Percentiles rank a stretch among this genome's conserved stretches.
Evolutionary conservation across 768 basidiomycete species (phyloP).

Genomic region (Phaeolepiota aurea): DNA sequence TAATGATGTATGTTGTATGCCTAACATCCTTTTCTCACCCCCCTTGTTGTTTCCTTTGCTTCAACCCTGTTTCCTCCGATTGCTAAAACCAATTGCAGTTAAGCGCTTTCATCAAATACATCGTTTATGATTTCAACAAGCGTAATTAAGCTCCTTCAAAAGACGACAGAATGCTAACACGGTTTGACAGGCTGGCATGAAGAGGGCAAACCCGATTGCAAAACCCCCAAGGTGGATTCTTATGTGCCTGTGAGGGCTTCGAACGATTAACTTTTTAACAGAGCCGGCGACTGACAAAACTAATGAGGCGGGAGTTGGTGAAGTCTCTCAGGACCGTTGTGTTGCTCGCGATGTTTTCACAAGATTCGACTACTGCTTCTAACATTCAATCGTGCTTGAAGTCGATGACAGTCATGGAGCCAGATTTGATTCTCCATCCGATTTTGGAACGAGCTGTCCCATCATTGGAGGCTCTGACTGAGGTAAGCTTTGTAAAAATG

Average conservation of each 20-base stretch:
- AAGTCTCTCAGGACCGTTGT: conserved; percentile 75
- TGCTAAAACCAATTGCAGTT: too few species aligned
- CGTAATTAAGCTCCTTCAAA: too few species aligned
- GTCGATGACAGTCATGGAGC: conserved; percentile 78
- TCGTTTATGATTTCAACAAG: conserved; percentile 81
- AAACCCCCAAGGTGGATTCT: conserved; percentile 54
- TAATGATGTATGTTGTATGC: conserved; percentile 41
- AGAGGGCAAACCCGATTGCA: conserved; percentile 71
- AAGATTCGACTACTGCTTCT: conserved; percentile 62
- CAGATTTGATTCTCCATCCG: conserved; percentile 75
- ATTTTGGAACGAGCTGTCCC: conserved; percentile 80
- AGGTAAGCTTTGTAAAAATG: conserved; percentile 36
- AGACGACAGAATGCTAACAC: too few species aligned
- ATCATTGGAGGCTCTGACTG: conserved; percentile 81
- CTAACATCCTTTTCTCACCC: not conserved
- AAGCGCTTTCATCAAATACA: conserved; percentile 78
- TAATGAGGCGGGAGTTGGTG: conserved; percentile 80
- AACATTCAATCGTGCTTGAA: conserved; percentile 79
- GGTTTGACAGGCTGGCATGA: conserved; percentile 67
- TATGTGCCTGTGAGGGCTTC: not conserved
- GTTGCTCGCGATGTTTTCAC: conserved; percentile 86
- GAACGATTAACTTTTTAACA: conserved; percentile 14
- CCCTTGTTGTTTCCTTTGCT: not conserved
- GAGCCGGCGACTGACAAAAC: conserved; percentile 68
- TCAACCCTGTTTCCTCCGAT: too few species aligned